These are phyloP conservation scores for Mortierella hygrophila DNA, from an alignment of 192 early-diverging fungal species.

Conservation along the genomic window DNA sequence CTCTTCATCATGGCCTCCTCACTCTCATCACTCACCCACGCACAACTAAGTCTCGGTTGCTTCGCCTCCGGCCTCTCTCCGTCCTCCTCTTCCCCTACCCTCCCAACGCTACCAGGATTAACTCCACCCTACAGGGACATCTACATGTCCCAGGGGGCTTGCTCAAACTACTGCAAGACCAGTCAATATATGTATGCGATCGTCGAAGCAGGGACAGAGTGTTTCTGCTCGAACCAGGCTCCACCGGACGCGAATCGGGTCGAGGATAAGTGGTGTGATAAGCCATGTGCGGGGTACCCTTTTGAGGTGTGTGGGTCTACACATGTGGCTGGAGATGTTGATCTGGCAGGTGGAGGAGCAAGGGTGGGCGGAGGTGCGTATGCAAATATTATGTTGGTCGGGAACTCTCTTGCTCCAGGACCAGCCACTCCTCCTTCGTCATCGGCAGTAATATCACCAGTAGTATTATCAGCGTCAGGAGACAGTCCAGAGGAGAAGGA, in stretches of 20 bases:
- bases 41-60: conserved; percentile 27
- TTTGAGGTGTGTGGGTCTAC: conserved; percentile 40
- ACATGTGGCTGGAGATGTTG: not conserved
- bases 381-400: conserved; percentile 22
- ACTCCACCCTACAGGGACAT: conserved; percentile 20
- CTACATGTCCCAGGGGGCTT: conserved; percentile 40
- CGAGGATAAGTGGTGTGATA: conserved; percentile 15
- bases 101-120: not conserved
- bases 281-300: conserved; percentile 34
- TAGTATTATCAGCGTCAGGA: not conserved
- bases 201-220: conserved; percentile 4
- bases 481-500: not conserved
- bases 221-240: conserved; percentile 22
- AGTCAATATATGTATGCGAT: conserved; percentile 13
- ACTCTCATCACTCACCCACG: conserved; percentile 6
- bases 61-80: not conserved
- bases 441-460: not conserved
- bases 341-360: not conserved
- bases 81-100: too few species aligned
- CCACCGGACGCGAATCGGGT: conserved; percentile 8
- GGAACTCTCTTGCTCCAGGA: not conserved
- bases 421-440: not conserved
- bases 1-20: not conserved
- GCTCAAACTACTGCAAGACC: conserved; percentile 25
- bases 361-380: not conserved